Evolutionary conservation across 2,329 filamentous ascomycete species (phyloP).

Genomic region (Stenocarpella maydis): DNA sequence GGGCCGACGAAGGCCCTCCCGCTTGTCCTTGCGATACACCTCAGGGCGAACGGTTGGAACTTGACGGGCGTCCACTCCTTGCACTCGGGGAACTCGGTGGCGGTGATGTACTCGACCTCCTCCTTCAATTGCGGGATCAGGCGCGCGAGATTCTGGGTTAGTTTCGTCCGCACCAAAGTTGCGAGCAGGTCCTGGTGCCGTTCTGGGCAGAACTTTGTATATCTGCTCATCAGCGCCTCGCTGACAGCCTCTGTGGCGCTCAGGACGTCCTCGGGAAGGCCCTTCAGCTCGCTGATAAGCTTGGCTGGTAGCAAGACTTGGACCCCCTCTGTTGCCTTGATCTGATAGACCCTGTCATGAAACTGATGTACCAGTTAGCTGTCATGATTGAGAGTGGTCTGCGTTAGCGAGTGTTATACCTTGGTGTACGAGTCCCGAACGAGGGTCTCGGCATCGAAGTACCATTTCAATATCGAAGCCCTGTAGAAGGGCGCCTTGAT

Average conservation of each 20-base stretch:
- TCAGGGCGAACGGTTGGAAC: conserved; percentile 60
- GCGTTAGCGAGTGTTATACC: conserved; percentile 42
- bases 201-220: conserved; percentile 59
- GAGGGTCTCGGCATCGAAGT: conserved; percentile 57
- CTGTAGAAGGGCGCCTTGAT: conserved; percentile 57
- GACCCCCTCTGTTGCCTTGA: conserved; percentile 59
- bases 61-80: conserved; percentile 64
- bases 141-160: conserved; percentile 56
- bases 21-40: conserved; percentile 61
- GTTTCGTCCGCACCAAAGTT: conserved; percentile 54
- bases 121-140: conserved; percentile 55
- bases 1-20: conserved; percentile 62
- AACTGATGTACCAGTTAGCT: conserved; percentile 46
- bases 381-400: background rate
- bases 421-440: conserved; percentile 59
- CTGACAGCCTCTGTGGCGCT: conserved; percentile 58
- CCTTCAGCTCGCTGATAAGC: conserved; percentile 56
- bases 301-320: conserved; percentile 57
- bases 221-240: conserved; percentile 60
- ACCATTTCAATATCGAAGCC: conserved; percentile 58
- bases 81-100: conserved; percentile 58
- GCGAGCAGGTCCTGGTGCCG: conserved; percentile 55
- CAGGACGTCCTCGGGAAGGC: conserved; percentile 56
- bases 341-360: conserved; percentile 58
- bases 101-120: conserved; percentile 56